Evolutionary conservation across 176 grass and related monocot genomes (phyloP).

Genomic region (Oryza rufipogon): DNA sequence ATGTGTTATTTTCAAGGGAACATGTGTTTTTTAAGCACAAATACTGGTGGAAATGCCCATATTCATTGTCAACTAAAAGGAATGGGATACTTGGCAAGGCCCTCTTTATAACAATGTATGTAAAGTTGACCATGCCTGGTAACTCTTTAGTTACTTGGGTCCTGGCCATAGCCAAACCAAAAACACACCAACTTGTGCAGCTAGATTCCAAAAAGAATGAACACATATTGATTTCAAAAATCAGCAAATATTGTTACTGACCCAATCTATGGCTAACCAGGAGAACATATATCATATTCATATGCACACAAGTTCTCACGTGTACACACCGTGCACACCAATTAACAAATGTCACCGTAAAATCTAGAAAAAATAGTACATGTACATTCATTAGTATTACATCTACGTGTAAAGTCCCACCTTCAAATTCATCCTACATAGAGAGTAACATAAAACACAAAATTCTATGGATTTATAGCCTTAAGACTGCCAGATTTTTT

Average conservation of each 20-base stretch:
- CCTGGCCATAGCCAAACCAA: background rate
- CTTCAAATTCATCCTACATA: no score
- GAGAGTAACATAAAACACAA: no score
- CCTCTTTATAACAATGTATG: background rate
- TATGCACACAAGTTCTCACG: no score
- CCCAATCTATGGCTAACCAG: background rate
- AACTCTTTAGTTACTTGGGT: constrained; percentile 6
- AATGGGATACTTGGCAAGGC: background rate
- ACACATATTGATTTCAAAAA: constrained; percentile 1
- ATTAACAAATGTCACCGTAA: no score
- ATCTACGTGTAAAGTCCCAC: no score
- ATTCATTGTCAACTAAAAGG: constrained; percentile 3
- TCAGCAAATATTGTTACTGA: constrained; percentile 1
- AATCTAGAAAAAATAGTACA: no score
- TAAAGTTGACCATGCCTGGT: background rate
- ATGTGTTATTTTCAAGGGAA: no score
- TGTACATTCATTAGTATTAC: no score
- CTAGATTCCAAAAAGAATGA: background rate
- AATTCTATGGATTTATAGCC: no score
- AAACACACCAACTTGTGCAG: constrained; percentile 5
- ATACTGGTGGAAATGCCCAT: background rate
- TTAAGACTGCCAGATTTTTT: no score
- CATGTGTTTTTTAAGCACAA: background rate
- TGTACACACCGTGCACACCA: no score
- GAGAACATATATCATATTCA: no score